Conservation (phyloP, 352 stramenopile genomes). For the Phytopythium ostracodes region DNA sequence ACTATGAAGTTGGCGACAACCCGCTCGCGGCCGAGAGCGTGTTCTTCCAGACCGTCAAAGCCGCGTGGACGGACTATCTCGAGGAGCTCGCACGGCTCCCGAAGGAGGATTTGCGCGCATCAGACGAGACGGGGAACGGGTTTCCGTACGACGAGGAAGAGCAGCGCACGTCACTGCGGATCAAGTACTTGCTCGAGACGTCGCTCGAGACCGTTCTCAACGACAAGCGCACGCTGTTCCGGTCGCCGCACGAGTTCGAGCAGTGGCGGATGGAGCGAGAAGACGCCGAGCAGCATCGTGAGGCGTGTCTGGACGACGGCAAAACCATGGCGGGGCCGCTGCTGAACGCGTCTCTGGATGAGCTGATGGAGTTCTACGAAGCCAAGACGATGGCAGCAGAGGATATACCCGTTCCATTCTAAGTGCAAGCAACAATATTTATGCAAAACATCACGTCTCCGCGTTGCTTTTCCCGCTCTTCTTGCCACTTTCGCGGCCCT, state of each 20-base stretch:
- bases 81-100: slow-evolving; percentile 44
- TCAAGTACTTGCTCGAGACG: slow-evolving; percentile 63
- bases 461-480: slow-evolving; percentile 7
- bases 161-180: slow-evolving; percentile 41
- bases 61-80: slow-evolving; percentile 53
- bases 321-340: slow-evolving; percentile 32
- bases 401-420: slow-evolving; percentile 33
- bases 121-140: slow-evolving; percentile 17
- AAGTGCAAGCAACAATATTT: neutral
- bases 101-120: slow-evolving; percentile 31
- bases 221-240: slow-evolving; percentile 49
- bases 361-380: slow-evolving; percentile 53
- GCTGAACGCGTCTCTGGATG: slow-evolving; percentile 40
- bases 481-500: slow-evolving; percentile 30
- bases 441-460: neutral
- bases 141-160: slow-evolving; percentile 58
- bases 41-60: slow-evolving; percentile 54
- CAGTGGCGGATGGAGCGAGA: slow-evolving; percentile 72
- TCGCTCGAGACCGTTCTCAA: slow-evolving; percentile 47
- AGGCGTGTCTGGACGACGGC: slow-evolving; percentile 27
- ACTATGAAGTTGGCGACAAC: slow-evolving; percentile 49
- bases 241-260: slow-evolving; percentile 44
- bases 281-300: slow-evolving; percentile 33
- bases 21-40: slow-evolving; percentile 27
- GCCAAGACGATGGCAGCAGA: slow-evolving; percentile 41